Base-by-base conservation (phyloP, 768 basidiomycete species). In the Vararia minispora region DNA sequence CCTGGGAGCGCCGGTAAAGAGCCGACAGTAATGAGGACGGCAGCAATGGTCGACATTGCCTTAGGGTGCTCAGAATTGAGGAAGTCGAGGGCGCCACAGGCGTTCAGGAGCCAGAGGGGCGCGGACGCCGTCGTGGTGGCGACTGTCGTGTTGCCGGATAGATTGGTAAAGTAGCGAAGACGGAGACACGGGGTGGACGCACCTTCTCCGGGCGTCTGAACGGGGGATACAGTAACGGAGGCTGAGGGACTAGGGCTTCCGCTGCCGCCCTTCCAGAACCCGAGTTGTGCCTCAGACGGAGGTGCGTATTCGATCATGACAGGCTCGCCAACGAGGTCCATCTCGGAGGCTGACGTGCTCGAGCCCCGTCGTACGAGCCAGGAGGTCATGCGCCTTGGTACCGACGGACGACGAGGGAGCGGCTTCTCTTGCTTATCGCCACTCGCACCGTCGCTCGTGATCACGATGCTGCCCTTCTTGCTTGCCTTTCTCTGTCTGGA, bases 1-100 rank as follows among this genome's bases (percentile, higher is more conserved):
- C 69, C 79, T 16, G 83, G 83, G 23, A 86, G 70, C 0, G 80
- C 60, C 1, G 83, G 83, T 29, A 87, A 64, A 23, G 78, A 76
- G 25, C 83, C 84, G 23, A 78, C 79, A 2, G 82, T 83, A 52
- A 87, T 81, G 42, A 87, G 70, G 37, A 87, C 74, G 6, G 83
- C 83, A 45, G 79, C 79, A 37, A 85, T 55, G 24, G 81, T 70
- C 44, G 71, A 76, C 79, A 84, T 76, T 5, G 65, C 72, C 53
- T 78, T 78, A 8, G 84, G 84, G 48, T 87, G 82, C 48, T 86
- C 84, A 43, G 65, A 69, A 8, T 74, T 73, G 37, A 87, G 71
- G 59, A 69, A 80, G 38, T 84, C 80, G 43, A 87, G 67, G 8
- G 84, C 83, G 33, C 66, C 74, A 48, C 77, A 77, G 1, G 84